Evolutionary conservation across 345 rosid species (phyloP), one percentile per base, ranked within the genome.

Genomic region (Heritiera littoralis): DNA sequence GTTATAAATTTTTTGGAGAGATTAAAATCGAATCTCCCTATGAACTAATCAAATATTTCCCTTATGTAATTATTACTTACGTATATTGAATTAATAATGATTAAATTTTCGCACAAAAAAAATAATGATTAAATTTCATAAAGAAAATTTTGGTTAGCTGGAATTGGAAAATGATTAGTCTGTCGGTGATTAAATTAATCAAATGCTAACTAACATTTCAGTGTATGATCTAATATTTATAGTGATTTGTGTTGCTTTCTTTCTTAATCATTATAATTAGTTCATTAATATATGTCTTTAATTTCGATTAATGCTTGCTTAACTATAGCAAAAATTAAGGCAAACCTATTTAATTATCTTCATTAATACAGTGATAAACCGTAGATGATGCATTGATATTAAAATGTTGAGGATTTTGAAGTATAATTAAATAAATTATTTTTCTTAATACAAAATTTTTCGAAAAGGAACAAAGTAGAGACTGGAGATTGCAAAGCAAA

Each of bases 101-200:
- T 23, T 23, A 23, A 23, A 23, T 23, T 23, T 23, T 23, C 28
- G 28, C 28, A 23, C 28, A 23, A 23, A 23, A n/a, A n/a, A 23
- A 23, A 23, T 23, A 23, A 23, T 23, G 28, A 23, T 35, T 35
- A 35, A 35, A 35, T 35, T 35, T 35, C 38, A 35, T 35, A 35
- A 58, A 74, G 6, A 5, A 11, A 66, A 17, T 40, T 56, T 10
- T 74, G 51, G 64, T 56, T 56, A 2, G 38, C 41, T 40, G 7
- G 13, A 40, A 40, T 8, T 15, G 30, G 7, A 10, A 40, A 70
- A 23, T 23, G 20, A 4, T 28, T 23, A 55, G 13, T 30, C 12
- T 35, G 77, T 20, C 78, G 78, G 69, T 75, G 78, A 63, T 76
- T 76, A 76, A 61, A 76, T 48, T 61, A 63, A 30, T 61, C 78